These are phyloP conservation scores for Cladorrhinum samala DNA, from an alignment of 495 filamentous ascomycete genomes.

Conservation along the genomic window DNA sequence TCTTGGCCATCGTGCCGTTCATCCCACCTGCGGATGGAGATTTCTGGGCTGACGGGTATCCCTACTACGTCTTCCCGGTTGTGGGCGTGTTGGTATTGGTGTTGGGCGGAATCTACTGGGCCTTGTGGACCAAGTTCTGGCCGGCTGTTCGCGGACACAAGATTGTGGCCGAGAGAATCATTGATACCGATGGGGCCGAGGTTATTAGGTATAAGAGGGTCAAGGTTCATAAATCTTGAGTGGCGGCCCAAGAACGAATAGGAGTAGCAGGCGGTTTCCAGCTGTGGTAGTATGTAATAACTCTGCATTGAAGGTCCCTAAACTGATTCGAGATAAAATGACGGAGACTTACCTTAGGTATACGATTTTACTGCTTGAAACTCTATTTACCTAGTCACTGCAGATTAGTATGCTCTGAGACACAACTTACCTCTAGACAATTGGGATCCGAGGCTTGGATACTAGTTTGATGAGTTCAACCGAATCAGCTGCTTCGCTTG, in stretches of 20 bases:
- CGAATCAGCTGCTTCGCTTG: too few relatives aligned
- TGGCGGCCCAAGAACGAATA: not conserved
- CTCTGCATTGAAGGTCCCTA: too few relatives aligned
- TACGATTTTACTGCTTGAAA: too few relatives aligned
- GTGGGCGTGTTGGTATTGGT: slow-evolving; percentile 44
- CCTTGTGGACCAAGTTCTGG: slow-evolving; percentile 44
- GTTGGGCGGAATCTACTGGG: slow-evolving; percentile 47
- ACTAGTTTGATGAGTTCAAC: too few relatives aligned
- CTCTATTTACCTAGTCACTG: too few relatives aligned
- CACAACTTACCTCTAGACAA: too few relatives aligned
- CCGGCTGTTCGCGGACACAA: slow-evolving; percentile 46
- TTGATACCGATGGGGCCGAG: slow-evolving; percentile 42
- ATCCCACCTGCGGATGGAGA: slow-evolving; percentile 43
- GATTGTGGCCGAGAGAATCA: slow-evolving; percentile 36
- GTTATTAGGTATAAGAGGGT: slow-evolving; percentile 33
- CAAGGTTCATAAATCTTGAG: slow-evolving; percentile 21
- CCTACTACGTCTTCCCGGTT: slow-evolving; percentile 48
- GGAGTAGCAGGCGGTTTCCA: not conserved
- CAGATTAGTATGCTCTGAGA: too few relatives aligned
- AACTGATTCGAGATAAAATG: too few relatives aligned
- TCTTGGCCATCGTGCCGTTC: slow-evolving; percentile 46
- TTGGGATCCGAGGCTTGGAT: too few relatives aligned
- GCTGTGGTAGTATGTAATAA: too few relatives aligned
- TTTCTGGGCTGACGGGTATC: slow-evolving; percentile 43
- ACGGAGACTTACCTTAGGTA: too few relatives aligned